These are phyloP conservation scores for Cladosporium phlei DNA, from an alignment of 2,329 filamentous ascomycete species.

Conservation along the genomic window DNA sequence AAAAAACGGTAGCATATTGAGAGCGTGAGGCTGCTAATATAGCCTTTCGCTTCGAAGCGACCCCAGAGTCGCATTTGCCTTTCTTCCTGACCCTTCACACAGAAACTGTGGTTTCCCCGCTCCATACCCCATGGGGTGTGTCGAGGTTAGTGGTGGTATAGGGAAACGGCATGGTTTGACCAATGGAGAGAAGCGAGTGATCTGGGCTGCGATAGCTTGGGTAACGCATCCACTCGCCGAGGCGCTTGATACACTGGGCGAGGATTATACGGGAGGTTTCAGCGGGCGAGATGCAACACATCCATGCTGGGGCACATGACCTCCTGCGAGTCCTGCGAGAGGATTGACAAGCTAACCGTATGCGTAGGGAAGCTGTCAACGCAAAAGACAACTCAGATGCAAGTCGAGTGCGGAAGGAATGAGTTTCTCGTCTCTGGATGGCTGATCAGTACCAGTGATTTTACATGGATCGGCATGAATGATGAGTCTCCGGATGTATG, in stretches of 20 bases:
- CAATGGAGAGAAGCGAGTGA: too few species aligned
- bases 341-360: slow-evolving; percentile 8
- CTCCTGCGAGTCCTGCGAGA: neutral
- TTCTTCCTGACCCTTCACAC: slow-evolving; percentile 10
- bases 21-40: slow-evolving; percentile 9
- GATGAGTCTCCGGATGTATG: too few species aligned
- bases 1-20: neutral
- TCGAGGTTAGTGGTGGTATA: too few species aligned
- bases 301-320: slow-evolving; percentile 3
- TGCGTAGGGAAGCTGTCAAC: slow-evolving; percentile 6
- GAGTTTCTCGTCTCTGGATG: too few species aligned
- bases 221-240: slow-evolving; percentile 6
- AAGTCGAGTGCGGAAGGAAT: too few species aligned
- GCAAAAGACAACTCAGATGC: too few species aligned
- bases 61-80: slow-evolving; percentile 7
- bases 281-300: neutral
- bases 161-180: neutral
- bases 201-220: too few species aligned
- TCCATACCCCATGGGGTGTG: slow-evolving; percentile 10
- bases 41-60: slow-evolving; percentile 3
- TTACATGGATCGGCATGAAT: too few species aligned
- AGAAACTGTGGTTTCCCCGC: slow-evolving; percentile 1
- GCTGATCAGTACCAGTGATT: too few species aligned
- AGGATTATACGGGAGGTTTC: slow-evolving; percentile 7
- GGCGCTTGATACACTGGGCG: slow-evolving; percentile 10